Percentiles rank a stretch among this genome's conserved stretches.
Conservation (phyloP, 2,329 filamentous ascomycete genomes). For the Bipolaris oryzae region DNA sequence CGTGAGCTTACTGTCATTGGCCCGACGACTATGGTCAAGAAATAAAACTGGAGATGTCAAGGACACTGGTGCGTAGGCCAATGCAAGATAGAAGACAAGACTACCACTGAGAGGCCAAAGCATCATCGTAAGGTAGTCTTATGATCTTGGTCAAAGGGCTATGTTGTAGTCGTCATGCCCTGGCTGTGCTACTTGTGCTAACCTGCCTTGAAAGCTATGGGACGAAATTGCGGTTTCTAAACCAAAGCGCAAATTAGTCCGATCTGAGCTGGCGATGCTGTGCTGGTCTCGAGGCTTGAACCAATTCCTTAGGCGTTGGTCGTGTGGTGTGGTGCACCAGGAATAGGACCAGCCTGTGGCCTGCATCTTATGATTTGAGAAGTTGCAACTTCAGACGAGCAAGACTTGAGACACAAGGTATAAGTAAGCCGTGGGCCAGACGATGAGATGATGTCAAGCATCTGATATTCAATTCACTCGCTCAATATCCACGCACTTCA, state of each 20-base stretch:
- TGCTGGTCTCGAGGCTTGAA: constrained; percentile 19
- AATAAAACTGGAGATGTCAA: background rate
- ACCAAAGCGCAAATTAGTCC: constrained; percentile 2
- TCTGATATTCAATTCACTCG: constrained; percentile 12
- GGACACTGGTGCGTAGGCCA: constrained; percentile 15
- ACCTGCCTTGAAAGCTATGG: background rate
- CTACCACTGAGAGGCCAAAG: background rate
- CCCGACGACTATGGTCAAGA: constrained; percentile 21
- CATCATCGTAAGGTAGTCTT: background rate
- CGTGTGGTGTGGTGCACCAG: constrained; percentile 6
- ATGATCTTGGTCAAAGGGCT: constrained; percentile 7
- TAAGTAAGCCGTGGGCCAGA: constrained; percentile 24
- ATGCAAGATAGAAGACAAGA: constrained; percentile 6
- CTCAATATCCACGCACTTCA: constrained; percentile 7
- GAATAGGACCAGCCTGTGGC: constrained; percentile 16
- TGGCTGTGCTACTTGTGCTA: constrained; percentile 22
- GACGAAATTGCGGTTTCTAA: constrained; percentile 6
- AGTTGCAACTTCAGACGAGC: constrained; percentile 3
- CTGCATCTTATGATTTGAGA: constrained; percentile 1
- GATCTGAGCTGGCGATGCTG: constrained; percentile 6
- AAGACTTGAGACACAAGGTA: constrained; percentile 10
- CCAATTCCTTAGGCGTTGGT: constrained; percentile 15
- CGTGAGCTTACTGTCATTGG: constrained; percentile 20
- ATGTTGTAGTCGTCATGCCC: constrained; percentile 25
- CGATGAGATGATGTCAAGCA: constrained; percentile 6